Base-by-base conservation (phyloP, 2,329 filamentous ascomycete species). In the Talaromyces sp. region DNA sequence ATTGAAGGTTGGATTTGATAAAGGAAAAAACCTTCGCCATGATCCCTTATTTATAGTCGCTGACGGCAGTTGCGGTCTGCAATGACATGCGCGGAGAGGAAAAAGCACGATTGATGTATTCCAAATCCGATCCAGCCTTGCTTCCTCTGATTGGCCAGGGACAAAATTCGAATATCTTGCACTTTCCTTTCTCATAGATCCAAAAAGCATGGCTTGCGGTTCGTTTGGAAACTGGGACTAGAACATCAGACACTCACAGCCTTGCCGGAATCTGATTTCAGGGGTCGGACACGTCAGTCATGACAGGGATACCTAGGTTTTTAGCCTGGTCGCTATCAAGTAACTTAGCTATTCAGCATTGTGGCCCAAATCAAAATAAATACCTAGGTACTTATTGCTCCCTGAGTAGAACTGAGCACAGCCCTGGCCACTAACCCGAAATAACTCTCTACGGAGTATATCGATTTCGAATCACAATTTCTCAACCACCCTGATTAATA, bases 51-150 rank as follows among this genome's bases (percentile, higher is more conserved):
- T 47, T 22, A 45, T 64, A 43, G 11, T 15, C 38, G 15, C 15
- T 29, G 27, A 19, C 1, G n/a, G 8, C 17, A 17, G 15, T 19
- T 17, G 47, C 25, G 19, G 19, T 49, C 43, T 58, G 15, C 13
- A 5, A 31, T 22, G 19, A 17, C 7, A 27, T 5, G 25, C 25
- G 15, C 27, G 5, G 8, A 31, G 49, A 31, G n/a, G 51, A 58
- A 58, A 10, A 25, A 31, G 11, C 36, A 34, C n/a, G 6, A 54
- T 47, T 47, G 61, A 34, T 13, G 2, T 11, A 58, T 36, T 25
- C 10, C 61, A 47, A 63, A 58, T 58, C 51, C 2, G 51, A 47
- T 63, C 58, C 61, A 45, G 61, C 36, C 49, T 63, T 34, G 51
- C 38, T 58, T 38, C 27, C n/a, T 59, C 7, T 58, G 17, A 63